phyloP scores from a whole-genome alignment of 2,329 filamentous ascomycete genomes.

The Cercospora sesami region DNA sequence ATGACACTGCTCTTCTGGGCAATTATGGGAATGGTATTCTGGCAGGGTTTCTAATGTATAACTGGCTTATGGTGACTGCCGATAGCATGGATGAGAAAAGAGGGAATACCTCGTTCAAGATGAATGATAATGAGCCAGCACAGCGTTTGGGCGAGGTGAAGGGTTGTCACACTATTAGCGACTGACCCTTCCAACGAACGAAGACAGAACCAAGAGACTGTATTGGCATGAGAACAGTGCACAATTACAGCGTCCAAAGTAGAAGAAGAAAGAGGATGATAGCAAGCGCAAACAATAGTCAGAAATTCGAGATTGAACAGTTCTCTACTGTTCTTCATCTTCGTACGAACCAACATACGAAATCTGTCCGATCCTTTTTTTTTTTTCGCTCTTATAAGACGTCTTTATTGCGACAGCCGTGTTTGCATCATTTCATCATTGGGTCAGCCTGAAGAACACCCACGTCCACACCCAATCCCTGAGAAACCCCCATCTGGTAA shows the following conservation, averaged over 20 bases:
- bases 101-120: neutral
- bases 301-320: neutral
- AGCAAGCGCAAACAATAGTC: neutral
- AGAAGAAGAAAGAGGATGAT: neutral
- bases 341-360: neutral
- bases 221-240: neutral
- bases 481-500: neutral
- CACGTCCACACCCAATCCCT: neutral
- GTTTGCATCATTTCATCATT: neutral
- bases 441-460: neutral
- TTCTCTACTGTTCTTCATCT: neutral
- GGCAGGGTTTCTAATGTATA: neutral
- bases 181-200: neutral
- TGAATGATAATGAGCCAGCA: neutral
- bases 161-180: neutral
- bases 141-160: neutral
- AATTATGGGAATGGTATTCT: neutral
- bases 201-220: neutral
- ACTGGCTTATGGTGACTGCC: too few relatives aligned
- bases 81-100: neutral
- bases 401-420: neutral
- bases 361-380: neutral
- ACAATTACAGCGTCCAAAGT: neutral
- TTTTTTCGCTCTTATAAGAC: neutral
- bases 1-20: slow-evolving; percentile 29